Conservation (phyloP, 73 alveolate genomes). For the Paramecium sonneborni region DNA sequence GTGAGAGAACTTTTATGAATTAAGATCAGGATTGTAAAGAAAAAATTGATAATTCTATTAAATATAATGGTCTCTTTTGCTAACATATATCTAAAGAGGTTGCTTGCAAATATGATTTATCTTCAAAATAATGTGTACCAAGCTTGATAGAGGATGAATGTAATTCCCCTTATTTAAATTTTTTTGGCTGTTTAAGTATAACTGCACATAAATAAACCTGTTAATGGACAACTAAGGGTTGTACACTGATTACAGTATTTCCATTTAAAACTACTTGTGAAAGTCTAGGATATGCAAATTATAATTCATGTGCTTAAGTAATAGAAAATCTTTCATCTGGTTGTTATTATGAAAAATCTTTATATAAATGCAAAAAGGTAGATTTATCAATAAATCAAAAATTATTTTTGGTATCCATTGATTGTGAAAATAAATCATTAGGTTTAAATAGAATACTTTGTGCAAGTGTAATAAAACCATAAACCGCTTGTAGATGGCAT, state of each 20-base stretch:
- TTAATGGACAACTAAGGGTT: not conserved
- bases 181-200: not conserved
- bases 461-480: not conserved
- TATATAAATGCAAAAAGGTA: not conserved
- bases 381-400: not conserved
- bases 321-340: not conserved
- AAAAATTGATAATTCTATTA: not conserved
- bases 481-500: not conserved
- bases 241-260: not conserved
- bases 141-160: not conserved
- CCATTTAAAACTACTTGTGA: not conserved
- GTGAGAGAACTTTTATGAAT: not conserved
- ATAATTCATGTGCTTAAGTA: not conserved
- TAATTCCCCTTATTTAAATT: not conserved
- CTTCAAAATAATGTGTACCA: not conserved
- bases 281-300: not conserved
- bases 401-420: not conserved
- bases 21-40: not conserved
- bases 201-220: not conserved
- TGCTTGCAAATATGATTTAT: not conserved
- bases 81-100: not conserved
- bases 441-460: not conserved
- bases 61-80: not conserved
- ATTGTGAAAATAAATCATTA: not conserved
- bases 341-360: not conserved